Evolutionary conservation across 225 moss, liverwort and hornwort genomes (phyloP).

Genomic region (Polytrichum commune): DNA sequence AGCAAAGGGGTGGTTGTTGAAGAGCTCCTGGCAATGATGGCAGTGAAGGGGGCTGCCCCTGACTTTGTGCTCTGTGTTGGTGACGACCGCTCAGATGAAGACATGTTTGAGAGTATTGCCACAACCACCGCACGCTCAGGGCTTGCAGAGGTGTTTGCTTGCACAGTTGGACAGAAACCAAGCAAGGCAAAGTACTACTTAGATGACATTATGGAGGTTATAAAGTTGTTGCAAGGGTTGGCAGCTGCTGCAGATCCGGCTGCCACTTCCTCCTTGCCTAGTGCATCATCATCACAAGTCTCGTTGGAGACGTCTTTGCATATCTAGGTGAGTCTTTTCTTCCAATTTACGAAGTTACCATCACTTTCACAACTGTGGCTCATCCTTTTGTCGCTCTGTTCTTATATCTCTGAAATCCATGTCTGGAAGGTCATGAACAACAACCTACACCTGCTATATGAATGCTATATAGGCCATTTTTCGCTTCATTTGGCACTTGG

Average conservation of each 20-base stretch:
- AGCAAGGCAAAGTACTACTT: conserved; percentile 70
- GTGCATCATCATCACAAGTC: conserved; percentile 44
- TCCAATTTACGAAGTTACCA: background rate
- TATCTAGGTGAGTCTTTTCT: conserved; percentile 31
- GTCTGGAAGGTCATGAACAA: background rate
- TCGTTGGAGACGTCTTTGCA: conserved; percentile 60
- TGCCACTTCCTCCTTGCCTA: conserved; percentile 36
- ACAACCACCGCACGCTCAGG: conserved; percentile 51
- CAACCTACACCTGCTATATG: background rate
- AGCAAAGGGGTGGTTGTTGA: conserved; percentile 91
- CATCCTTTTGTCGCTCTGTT: background rate
- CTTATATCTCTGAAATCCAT: background rate
- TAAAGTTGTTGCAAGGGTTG: conserved; percentile 63
- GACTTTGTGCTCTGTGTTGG: conserved; percentile 79
- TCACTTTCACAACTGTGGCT: background rate
- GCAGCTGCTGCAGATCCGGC: conserved; percentile 58
- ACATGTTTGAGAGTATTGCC: conserved; percentile 68
- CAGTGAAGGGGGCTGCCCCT: conserved; percentile 53
- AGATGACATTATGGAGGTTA: conserved; percentile 63
- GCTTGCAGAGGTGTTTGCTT: conserved; percentile 59
- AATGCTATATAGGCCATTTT: background rate
- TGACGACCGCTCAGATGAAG: conserved; percentile 65
- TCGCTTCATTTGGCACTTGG: background rate
- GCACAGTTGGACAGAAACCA: conserved; percentile 64
- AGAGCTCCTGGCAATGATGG: conserved; percentile 76